Evolutionary conservation across 2,329 filamentous ascomycete genomes (phyloP).

Genomic region (Metarhizium sp.): DNA sequence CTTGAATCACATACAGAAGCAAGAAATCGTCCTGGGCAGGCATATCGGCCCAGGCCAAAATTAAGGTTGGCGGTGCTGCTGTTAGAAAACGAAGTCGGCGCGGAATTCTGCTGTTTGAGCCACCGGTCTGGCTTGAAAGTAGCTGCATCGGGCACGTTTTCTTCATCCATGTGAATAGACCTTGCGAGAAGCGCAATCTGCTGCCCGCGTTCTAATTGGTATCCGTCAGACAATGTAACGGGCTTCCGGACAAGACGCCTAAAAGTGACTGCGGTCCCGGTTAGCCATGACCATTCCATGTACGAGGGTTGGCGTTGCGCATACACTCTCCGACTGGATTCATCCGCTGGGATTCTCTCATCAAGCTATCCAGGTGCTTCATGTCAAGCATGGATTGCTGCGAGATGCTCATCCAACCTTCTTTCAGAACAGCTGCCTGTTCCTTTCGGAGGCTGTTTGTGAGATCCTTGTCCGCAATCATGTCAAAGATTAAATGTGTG

Average conservation of each 20-base stretch:
- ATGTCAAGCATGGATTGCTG: slow-evolving; percentile 12
- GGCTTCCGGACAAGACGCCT: slow-evolving; percentile 8
- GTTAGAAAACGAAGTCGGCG: slow-evolving; percentile 5
- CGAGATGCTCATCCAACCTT: slow-evolving; percentile 5
- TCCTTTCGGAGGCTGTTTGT: slow-evolving; percentile 3
- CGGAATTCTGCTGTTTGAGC: slow-evolving; percentile 1
- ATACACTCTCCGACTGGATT: slow-evolving; percentile 11
- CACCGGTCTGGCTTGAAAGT: slow-evolving; percentile 6
- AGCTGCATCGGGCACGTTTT: slow-evolving; percentile 3
- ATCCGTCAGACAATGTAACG: slow-evolving; percentile 9
- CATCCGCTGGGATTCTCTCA: slow-evolving; percentile 12
- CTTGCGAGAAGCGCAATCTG: slow-evolving; percentile 9
- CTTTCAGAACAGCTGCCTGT: slow-evolving; percentile 4
- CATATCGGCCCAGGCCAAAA: slow-evolving; percentile 11
- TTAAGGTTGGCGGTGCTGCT: slow-evolving; percentile 9
- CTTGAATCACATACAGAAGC: slow-evolving; percentile 6
- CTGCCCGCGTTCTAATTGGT: slow-evolving; percentile 5
- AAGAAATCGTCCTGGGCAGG: slow-evolving; percentile 12
- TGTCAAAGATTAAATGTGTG: slow-evolving; percentile 11
- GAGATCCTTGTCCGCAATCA: slow-evolving; percentile 3
- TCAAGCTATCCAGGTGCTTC: slow-evolving; percentile 13
- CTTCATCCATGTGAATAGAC: slow-evolving; percentile 6
- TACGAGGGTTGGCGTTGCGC: neutral
- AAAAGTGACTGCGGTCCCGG: slow-evolving; percentile 6
- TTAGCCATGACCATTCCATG: neutral